Conservation (phyloP, 176 grass and related monocot species). For the Metroxylon sagu region DNA sequence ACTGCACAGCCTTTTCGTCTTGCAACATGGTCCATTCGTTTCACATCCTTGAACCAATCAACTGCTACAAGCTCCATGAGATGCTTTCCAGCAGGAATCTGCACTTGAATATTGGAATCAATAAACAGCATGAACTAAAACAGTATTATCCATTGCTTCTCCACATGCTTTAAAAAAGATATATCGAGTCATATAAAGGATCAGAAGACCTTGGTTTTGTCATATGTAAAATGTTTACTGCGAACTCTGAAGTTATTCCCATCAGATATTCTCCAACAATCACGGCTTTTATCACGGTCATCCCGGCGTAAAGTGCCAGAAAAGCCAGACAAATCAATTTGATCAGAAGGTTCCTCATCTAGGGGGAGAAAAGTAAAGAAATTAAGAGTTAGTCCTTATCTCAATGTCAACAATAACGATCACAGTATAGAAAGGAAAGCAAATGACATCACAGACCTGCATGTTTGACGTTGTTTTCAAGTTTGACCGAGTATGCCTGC, state of each 20-base stretch:
- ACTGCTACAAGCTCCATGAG: conserved; percentile 94
- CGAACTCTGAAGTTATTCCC: conserved; percentile 98
- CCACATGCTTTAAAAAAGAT: too few relatives aligned
- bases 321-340: conserved; percentile 79
- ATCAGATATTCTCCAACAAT: conserved; percentile 94
- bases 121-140: conserved; percentile 6
- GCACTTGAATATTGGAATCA: conserved; percentile 7
- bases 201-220: conserved; percentile 76
- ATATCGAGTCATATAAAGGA: not conserved
- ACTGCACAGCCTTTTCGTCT: conserved; percentile 89
- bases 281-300: conserved; percentile 73
- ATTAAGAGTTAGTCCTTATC: not conserved
- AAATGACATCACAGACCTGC: conserved; percentile 34
- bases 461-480: conserved; percentile 24
- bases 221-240: conserved; percentile 72
- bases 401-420: conserved; percentile 1
- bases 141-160: not conserved
- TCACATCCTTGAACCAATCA: conserved; percentile 95
- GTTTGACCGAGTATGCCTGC: conserved; percentile 43
- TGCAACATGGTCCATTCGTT: conserved; percentile 96
- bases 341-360: conserved; percentile 43
- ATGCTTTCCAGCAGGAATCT: conserved; percentile 92
- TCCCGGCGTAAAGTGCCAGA: conserved; percentile 84
- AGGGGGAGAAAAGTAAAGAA: conserved; percentile 25
- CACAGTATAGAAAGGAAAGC: conserved; percentile 6